Conservation (phyloP, 495 filamentous ascomycete species). For the Aspergillus olivimuriae region DNA sequence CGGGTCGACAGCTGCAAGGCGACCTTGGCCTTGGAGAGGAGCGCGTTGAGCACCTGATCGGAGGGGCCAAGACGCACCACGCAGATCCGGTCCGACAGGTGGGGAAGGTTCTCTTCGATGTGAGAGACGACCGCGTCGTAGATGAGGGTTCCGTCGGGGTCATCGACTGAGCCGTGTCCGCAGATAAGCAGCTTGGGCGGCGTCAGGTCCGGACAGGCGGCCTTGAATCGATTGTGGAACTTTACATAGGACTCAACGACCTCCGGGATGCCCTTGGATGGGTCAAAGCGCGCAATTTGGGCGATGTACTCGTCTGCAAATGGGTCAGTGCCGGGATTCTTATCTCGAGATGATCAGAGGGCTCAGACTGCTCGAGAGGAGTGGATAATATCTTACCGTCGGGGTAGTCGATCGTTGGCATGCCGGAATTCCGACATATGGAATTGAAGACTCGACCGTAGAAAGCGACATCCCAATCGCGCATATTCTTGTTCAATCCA, state of each 20-base stretch:
- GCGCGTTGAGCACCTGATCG: conserved; percentile 75
- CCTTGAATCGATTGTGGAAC: conserved; percentile 55
- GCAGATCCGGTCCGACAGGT: conserved; percentile 55
- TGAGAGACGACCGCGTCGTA: conserved; percentile 64
- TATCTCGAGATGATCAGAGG: too few relatives aligned
- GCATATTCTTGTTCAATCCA: conserved; percentile 75
- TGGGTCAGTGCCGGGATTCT: too few relatives aligned
- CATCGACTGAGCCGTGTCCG: conserved; percentile 80
- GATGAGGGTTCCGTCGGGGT: conserved; percentile 70
- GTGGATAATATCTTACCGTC: conserved; percentile 36
- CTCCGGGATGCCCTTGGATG: conserved; percentile 77
- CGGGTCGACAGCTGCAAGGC: conserved; percentile 75
- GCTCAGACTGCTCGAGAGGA: neutral
- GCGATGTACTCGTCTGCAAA: conserved; percentile 61
- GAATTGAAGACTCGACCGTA: conserved; percentile 72
- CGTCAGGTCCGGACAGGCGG: conserved; percentile 30
- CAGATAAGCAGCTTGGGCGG: conserved; percentile 71
- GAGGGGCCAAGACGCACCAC: conserved; percentile 72
- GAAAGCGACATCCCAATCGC: conserved; percentile 66
- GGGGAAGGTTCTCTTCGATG: conserved; percentile 49
- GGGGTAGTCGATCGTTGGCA: conserved; percentile 62
- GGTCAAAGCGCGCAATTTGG: conserved; percentile 83
- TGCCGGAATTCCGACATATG: conserved; percentile 47
- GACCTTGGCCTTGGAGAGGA: conserved; percentile 68
- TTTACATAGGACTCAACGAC: conserved; percentile 73